Conservation (phyloP, 1,284 basidiomycete genomes). For the Sporisorium exsertum region DNA sequence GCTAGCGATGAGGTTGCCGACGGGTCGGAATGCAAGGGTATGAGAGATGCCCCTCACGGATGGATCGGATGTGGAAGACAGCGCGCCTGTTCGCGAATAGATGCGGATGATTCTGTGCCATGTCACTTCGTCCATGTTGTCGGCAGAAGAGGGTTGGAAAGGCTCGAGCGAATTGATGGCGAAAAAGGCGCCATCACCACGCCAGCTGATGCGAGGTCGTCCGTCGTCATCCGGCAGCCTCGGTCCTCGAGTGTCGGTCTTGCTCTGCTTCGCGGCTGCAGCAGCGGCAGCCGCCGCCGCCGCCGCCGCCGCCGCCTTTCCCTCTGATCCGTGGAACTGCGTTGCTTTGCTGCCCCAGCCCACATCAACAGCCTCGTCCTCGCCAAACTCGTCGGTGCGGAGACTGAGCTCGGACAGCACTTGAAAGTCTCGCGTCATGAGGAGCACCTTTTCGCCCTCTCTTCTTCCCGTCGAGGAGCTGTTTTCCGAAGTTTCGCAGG, state of each 20-base stretch:
- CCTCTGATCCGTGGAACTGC: slow-evolving; percentile 96
- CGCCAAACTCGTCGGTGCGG: slow-evolving; percentile 82
- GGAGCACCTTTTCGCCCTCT: slow-evolving; percentile 77
- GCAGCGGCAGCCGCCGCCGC: slow-evolving; percentile 73
- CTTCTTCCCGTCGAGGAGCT: slow-evolving; percentile 24
- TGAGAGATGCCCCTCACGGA: slow-evolving; percentile 84
- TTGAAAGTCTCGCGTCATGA: slow-evolving; percentile 91
- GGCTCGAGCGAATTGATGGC: slow-evolving; percentile 80
- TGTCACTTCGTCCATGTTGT: slow-evolving; percentile 60
- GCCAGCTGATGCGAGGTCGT: slow-evolving; percentile 85
- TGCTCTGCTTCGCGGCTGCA: slow-evolving; percentile 63
- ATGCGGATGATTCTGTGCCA: slow-evolving; percentile 79
- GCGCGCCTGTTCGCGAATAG: slow-evolving; percentile 75
- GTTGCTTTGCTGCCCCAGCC: slow-evolving; percentile 98
- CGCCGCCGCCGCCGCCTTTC: slow-evolving; percentile 81
- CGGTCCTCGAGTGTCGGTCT: slow-evolving; percentile 58
- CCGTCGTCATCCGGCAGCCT: slow-evolving; percentile 77
- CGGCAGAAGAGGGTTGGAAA: slow-evolving; percentile 13
- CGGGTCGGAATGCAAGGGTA: slow-evolving; percentile 85
- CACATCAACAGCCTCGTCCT: slow-evolving; percentile 91
- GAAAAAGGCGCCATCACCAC: slow-evolving; percentile 91
- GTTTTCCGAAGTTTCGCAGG: slow-evolving; percentile 36
- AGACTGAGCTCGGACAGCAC: slow-evolving; percentile 83
- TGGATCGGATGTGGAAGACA: slow-evolving; percentile 86
- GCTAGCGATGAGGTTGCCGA: slow-evolving; percentile 83